Evolutionary conservation across 2,329 filamentous ascomycete species (phyloP), one percentile per base, ranked within the genome.

Genomic region (Fusarium phyllophilum): DNA sequence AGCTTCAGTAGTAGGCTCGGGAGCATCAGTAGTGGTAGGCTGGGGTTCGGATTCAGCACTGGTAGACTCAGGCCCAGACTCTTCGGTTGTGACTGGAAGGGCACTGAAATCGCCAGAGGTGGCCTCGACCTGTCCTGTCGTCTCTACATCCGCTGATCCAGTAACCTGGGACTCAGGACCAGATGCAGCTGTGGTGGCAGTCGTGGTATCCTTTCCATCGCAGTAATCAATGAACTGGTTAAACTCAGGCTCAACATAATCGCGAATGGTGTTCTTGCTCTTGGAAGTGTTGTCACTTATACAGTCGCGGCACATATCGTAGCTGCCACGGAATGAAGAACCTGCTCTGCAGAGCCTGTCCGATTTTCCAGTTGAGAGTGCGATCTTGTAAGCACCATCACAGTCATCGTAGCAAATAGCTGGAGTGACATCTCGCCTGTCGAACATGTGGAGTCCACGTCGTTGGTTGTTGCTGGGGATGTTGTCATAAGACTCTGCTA

Each of bases 331-430:
- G 80, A 90, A 92, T 0, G 79, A 65, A 0, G 87, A 88, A 12
- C 57, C 78, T 0, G 57, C 0, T 0, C 60, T 72, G 77, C 90
- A 92, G 3, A 92, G 84, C 0, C 51, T 73, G 0, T 82, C 68
- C 0, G 77, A 79, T 76, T 89, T 89, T 33, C 90, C 90, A 4
- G 82, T 70, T 0, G 67, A 73, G 62, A 88, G 82, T 0, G 83
- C 88, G 73, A 88, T 86, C 6, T 84, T 48, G 39, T 79, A 83
- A 22, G 85, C 85, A 36, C 84, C 82, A 70, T 90, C 86, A 79
- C 91, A 93, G 1, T 76, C 51, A 9, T 80, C 81, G 70, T 80
- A 92, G 79, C 91, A 93, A 8, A 82, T 49, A 0, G 84, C 60
- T 0, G 89, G 89, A 1, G 82, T 82, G 5, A 73, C 73, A 41